phyloP scores from a whole-genome alignment of 1,284 basidiomycete genomes.

The Apiotrichum akiyoshidainum region DNA sequence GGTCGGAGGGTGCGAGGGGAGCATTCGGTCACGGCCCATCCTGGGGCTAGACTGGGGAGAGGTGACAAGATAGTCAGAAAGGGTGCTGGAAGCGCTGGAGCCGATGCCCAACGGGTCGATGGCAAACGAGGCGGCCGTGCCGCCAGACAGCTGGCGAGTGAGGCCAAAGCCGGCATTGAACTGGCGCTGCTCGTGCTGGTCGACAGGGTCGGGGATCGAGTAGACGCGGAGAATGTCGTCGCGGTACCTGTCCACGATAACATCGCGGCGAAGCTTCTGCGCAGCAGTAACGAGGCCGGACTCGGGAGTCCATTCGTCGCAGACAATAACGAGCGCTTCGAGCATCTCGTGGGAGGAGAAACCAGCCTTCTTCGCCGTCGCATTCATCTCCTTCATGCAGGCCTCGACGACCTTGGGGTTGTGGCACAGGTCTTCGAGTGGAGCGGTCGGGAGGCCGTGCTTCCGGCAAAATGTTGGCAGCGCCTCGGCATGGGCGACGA shows the following conservation, averaged over 20 bases:
- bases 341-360: constrained; percentile 81
- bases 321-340: constrained; percentile 70
- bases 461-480: constrained; percentile 59
- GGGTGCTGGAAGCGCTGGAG: too few relatives aligned
- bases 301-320: constrained; percentile 92
- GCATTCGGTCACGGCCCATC: too few relatives aligned
- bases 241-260: constrained; percentile 66
- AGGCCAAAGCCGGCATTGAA: too few relatives aligned
- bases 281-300: constrained; percentile 82
- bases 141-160: too few relatives aligned
- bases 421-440: constrained; percentile 62
- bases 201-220: constrained; percentile 4
- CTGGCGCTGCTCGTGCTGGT: too few relatives aligned
- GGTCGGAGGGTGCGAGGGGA: too few relatives aligned
- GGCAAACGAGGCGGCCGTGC: too few relatives aligned
- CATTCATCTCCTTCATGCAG: constrained; percentile 76
- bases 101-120: too few relatives aligned
- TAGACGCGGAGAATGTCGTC: constrained; percentile 63
- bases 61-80: too few relatives aligned
- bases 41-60: too few relatives aligned
- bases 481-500: constrained; percentile 68
- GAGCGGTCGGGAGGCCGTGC: constrained; percentile 49
- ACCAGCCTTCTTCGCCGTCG: constrained; percentile 75
- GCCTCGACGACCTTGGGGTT: constrained; percentile 61
- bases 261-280: constrained; percentile 81